Evolutionary conservation across 176 grass and related monocot species (phyloP).

Genomic region (Oryza longistaminata): DNA sequence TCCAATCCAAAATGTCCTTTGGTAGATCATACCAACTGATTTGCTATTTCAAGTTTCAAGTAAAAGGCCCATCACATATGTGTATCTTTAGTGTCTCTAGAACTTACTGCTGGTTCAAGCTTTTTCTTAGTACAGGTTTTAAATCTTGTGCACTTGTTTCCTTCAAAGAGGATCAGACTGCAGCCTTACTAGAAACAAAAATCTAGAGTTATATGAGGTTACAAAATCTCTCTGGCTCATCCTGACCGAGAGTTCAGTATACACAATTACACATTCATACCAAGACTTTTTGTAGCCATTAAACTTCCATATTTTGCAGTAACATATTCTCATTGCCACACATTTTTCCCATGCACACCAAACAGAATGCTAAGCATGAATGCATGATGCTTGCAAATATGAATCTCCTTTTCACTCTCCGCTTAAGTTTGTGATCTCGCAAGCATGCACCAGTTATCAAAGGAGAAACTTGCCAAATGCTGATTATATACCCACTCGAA

Average conservation of each 20-base stretch:
- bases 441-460: constrained; percentile 15
- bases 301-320: constrained; percentile 37
- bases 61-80: background rate
- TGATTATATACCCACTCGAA: constrained; percentile 56
- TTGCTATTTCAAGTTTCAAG: constrained; percentile 29
- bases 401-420: constrained; percentile 12
- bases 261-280: background rate
- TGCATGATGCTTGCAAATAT: constrained; percentile 8
- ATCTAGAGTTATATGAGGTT: constrained; percentile 43
- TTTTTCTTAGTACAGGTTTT: constrained; percentile 58
- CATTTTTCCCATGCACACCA: constrained; percentile 21
- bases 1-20: constrained; percentile 48
- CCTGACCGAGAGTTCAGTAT: constrained; percentile 22
- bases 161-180: constrained; percentile 52
- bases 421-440: constrained; percentile 30
- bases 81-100: background rate
- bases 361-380: constrained; percentile 20
- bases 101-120: constrained; percentile 35
- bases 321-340: constrained; percentile 35
- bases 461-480: constrained; percentile 29
- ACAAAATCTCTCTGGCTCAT: constrained; percentile 45
- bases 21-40: constrained; percentile 57
- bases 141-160: constrained; percentile 53
- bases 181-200: constrained; percentile 40
- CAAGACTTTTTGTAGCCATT: background rate